Base-by-base conservation (phyloP, 1,284 basidiomycete species). In the Cutaneotrichosporon cutaneum region DNA sequence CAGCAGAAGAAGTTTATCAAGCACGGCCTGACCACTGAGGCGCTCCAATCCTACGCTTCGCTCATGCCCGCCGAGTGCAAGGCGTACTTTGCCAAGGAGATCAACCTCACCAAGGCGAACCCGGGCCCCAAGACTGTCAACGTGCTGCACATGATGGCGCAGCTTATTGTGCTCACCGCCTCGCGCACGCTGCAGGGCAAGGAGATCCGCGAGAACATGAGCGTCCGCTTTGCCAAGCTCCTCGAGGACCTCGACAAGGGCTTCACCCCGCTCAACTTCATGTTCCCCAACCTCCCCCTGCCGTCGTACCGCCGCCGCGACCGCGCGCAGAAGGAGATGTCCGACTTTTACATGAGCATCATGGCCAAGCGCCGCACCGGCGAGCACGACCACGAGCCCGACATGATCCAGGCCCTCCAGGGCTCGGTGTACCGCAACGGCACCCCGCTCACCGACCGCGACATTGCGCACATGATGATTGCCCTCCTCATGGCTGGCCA, bases 1-100 rank as follows among this genome's bases (percentile, higher is more conserved):
- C 94, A 99, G 77, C 96, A 99, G 80, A 99, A 99, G 84, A 91
- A 90, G 79, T 97, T 99, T 69, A 88, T 94, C 79, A 96, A 95
- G 82, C 88, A 93, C 68, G 94, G 95, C 47, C 85, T 99, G 10
- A 90, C 92, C 9, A 87, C 86, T 22, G 95, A 99, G 35, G 95
- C 96, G 77, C 89, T 99, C 80, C 86, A 88, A 42, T 84, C 87
- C 47, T 99, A 99, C 74, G 89, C 96, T 39, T 87, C 87, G 58
- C 89, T 97, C 86, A 92, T 99, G 69, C 87, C 88, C 63, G 83
- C 90, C 42, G 94, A 97, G 79, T 87, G 92, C 56, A 83, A 86
- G 53, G 80, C 86, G 51, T 93, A 88, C 79, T 80, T 94, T 74
- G 80, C 82, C 48, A 82, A 81, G 62, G 73, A 78, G 48, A 64